Base-by-base conservation (phyloP, 331 rosid genomes). In the Malus hybrid region DNA sequence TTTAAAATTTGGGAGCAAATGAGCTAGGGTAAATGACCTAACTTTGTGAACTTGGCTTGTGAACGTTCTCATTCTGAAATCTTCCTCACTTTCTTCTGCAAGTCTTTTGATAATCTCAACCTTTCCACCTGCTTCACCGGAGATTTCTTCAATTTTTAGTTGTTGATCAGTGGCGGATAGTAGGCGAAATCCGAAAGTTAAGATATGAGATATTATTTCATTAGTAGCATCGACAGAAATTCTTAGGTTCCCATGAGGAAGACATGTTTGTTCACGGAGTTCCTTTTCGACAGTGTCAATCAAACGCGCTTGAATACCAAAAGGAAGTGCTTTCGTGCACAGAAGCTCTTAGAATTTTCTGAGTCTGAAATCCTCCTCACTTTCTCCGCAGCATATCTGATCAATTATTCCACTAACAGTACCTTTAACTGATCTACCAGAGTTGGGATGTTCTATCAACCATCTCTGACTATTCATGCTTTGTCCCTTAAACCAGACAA, bases 401-500 rank as follows among this genome's bases (percentile, higher is more conserved):
- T 42, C 6, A 50, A 2, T 18, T 6, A 50, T 12, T 31, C 32
- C 4, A 31, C 32, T 34, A 6, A 0, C 39, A 50, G 6, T 18
- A 19, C 24, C 60, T 55, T 6, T 55, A 8, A 4, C 9, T 42
- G 56, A 34, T 0, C 6, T 11, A 6, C 1, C 56, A 1, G 39
- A 69, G 61, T 16, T 46, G 15, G 29, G 27, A 50, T 50, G 13
- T 7, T n/a, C 18, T 15, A 28, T 50, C 44, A 70, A 18, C 64
- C 3, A 1, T 7, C 22, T 12, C 55, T 70, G 74, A 31, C 19
- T 7, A 5, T 5, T 2, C 7, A 20, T 5, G 6, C 46, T 28
- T 70, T 70, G 74, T 52, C 74, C 74, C 46, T 52, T 33, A 48
- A 52, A 70, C 74, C 64, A 70, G 10, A 70, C n/a, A 2, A 28